Percentiles rank a stretch among this genome's conserved stretches.
Evolutionary conservation across 495 filamentous ascomycete species (phyloP).

Genomic region (Neurospora sp.): DNA sequence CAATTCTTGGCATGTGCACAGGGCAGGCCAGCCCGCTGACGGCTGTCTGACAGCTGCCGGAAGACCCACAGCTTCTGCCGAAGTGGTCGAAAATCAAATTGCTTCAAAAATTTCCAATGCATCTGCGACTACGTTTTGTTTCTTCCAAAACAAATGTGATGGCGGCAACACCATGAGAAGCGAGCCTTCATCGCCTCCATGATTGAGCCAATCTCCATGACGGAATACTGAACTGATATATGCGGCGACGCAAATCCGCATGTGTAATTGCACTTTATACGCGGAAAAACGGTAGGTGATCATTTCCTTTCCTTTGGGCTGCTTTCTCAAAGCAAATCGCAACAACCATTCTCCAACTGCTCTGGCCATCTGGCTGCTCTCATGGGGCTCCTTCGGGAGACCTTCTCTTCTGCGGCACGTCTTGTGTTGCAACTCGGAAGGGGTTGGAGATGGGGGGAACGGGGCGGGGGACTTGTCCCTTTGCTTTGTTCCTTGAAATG

Average conservation of each 20-base stretch:
- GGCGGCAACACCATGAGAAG: neutral
- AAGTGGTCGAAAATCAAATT: neutral
- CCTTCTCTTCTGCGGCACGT: conserved; percentile 32
- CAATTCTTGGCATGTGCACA: neutral
- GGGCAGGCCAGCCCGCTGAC: neutral
- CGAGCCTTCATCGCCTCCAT: neutral
- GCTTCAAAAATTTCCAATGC: neutral
- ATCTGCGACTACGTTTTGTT: neutral
- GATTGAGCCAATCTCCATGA: neutral
- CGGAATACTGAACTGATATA: neutral
- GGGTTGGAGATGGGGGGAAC: conserved; percentile 29
- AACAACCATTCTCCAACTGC: conserved; percentile 34
- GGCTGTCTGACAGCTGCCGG: neutral
- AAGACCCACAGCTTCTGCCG: neutral
- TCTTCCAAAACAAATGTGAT: neutral
- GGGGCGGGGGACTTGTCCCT: neutral
- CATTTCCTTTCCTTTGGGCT: neutral
- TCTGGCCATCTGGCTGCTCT: conserved; percentile 9
- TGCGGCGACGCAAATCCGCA: neutral
- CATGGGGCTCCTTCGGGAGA: conserved; percentile 34
- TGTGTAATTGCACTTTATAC: neutral
- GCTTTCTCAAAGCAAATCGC: conserved; percentile 10
- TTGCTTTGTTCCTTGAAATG: conserved; percentile 12
- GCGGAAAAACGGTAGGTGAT: neutral
- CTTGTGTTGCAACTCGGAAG: conserved; percentile 34